Base-by-base conservation (phyloP, 345 rosid species). In the Toxicodendron radicans region DNA sequence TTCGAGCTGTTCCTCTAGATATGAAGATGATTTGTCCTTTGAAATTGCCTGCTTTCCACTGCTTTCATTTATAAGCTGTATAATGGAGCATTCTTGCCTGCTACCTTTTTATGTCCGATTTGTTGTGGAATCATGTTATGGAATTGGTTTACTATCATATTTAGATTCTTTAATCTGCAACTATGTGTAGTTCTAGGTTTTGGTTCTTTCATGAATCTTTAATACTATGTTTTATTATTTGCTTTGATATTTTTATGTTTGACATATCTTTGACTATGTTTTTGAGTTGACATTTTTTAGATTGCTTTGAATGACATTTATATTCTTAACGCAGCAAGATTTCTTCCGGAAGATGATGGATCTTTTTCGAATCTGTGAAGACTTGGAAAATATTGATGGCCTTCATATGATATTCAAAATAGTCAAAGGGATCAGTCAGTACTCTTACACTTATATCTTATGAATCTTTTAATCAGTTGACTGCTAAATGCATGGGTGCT, bases 331-430 rank as follows among this genome's bases (percentile, higher is more conserved):
- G 85, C 94, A 95, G 98, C 90, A 61, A 84, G 84, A 84, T 20
- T 91, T 91, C 85, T 87, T 95, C 83, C 84, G 68, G 76, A 90
- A 90, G 83, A 79, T 95, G 84, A 86, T 91, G 90, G 87, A 83
- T 24, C 67, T 93, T 30, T 95, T 95, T 76, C 88, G 83, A 78
- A 72, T 83, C 23, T 90, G 91, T 64, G 99, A 95, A 75, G 94
- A 85, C 70, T 67, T 82, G 76, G 90, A 90, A 49, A 79, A 87
- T 70, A 72, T 81, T 75, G 88, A 85, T 68, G 87, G 87, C 72
- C 96, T 93, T 70, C 94, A 89, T 83, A 83, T 88, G 93, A 90
- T 93, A 68, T 95, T 84, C 79, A 85, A 89, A 83, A 93, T 89
- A 70, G 86, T 95, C 81, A 89, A 83, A 85, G 90, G 92, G 76